These are phyloP conservation scores for Pyricularia pennisetigena DNA, from an alignment of 2,329 filamentous ascomycete species.

Conservation along the genomic window DNA sequence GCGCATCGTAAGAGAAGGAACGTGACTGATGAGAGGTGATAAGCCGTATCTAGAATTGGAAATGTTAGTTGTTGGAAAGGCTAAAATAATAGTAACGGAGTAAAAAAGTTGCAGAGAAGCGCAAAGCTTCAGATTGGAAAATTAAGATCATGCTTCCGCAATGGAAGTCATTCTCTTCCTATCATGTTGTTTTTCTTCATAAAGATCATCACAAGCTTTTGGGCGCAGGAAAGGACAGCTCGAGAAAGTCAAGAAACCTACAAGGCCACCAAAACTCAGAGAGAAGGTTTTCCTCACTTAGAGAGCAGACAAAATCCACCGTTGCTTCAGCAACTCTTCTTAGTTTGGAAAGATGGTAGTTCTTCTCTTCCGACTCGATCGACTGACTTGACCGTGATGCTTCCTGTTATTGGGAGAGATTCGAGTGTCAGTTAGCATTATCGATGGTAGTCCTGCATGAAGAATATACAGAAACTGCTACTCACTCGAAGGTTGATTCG, in stretches of 20 bases:
- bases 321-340: constrained; percentile 1
- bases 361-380: constrained; percentile 1
- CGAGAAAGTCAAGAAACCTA: not conserved
- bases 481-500: constrained; percentile 34
- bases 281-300: not conserved
- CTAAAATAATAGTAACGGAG: not conserved
- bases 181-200: not conserved
- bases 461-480: constrained; percentile 15
- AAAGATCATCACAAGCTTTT: not conserved
- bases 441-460: not conserved
- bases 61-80: not conserved
- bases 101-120: not conserved
- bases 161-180: not conserved
- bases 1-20: constrained; percentile 13
- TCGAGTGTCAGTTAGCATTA: constrained; percentile 23
- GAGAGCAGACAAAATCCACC: constrained; percentile 4
- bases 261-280: constrained; percentile 5
- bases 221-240: no score
- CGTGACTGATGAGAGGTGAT: constrained; percentile 4
- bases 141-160: not conserved
- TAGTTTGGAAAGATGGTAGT: constrained; percentile 1
- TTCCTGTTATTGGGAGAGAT: not conserved
- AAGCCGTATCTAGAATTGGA: constrained; percentile 2
- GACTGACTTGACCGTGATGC: not conserved
- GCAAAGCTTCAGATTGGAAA: not conserved